Conservation (phyloP, 73 alveolate genomes). For the Paramecium biaurelia region DNA sequence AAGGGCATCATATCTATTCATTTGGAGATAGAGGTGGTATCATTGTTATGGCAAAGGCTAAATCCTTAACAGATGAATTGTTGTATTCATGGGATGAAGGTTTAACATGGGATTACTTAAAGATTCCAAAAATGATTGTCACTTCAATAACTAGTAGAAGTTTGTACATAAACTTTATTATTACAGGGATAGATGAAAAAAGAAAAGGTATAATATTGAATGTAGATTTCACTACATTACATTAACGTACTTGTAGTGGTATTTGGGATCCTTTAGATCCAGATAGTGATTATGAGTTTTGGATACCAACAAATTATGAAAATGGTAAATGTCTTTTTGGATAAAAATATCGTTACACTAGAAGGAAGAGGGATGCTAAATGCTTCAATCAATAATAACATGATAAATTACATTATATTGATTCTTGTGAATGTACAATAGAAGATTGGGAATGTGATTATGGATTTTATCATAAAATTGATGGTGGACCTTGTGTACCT, state of each 20-base stretch:
- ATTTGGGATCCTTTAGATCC: slow-evolving; percentile 77
- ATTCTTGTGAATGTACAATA: slow-evolving; percentile 91
- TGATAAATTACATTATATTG: slow-evolving; percentile 66
- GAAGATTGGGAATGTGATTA: slow-evolving; percentile 94
- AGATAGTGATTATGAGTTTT: slow-evolving; percentile 86
- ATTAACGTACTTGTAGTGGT: slow-evolving; percentile 84
- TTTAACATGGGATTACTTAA: slow-evolving; percentile 67
- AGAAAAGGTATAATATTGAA: slow-evolving; percentile 74
- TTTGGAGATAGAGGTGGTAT: slow-evolving; percentile 98
- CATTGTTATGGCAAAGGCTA: slow-evolving; percentile 88
- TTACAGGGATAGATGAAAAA: neutral
- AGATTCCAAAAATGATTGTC: slow-evolving; percentile 21
- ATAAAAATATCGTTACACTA: slow-evolving; percentile 68
- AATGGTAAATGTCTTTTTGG: slow-evolving; percentile 85
- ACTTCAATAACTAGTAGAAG: neutral
- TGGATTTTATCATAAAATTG: slow-evolving; percentile 77
- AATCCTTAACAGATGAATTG: slow-evolving; percentile 76
- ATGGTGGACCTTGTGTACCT: slow-evolving; percentile 67
- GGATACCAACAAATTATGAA: slow-evolving; percentile 87
- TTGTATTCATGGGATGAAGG: slow-evolving; percentile 84
- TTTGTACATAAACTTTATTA: neutral
- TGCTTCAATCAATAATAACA: slow-evolving; percentile 80
- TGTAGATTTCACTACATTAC: slow-evolving; percentile 79
- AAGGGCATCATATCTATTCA: slow-evolving; percentile 88
- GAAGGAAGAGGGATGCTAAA: slow-evolving; percentile 80